Conservation (phyloP, 2,329 filamentous ascomycete species). For the Exophiala mesophila region DNA sequence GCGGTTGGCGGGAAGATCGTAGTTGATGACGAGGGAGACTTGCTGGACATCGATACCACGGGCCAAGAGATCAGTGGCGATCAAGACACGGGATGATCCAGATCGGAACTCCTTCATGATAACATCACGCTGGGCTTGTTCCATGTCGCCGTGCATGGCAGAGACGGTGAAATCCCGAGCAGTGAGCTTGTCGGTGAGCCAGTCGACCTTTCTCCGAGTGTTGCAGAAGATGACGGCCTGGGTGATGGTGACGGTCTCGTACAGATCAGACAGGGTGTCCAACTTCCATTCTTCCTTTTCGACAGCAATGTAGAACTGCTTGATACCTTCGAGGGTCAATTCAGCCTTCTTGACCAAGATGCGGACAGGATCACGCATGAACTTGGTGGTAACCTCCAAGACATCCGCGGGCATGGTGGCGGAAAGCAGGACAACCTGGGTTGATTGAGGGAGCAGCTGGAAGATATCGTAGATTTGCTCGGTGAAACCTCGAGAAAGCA, state of each 20-base stretch:
- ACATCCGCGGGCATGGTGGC: conserved; percentile 99
- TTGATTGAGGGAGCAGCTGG: conserved; percentile 95
- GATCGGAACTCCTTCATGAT: conserved; percentile 99
- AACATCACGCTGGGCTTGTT: conserved; percentile 92
- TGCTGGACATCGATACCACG: conserved; percentile 99
- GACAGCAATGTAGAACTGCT: conserved; percentile 99
- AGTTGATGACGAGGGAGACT: conserved; percentile 99
- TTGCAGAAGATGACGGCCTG: conserved; percentile 99
- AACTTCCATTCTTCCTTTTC: conserved; percentile 99
- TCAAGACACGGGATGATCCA: conserved; percentile 95
- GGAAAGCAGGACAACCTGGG: conserved; percentile 95
- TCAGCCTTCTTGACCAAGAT: conserved; percentile 99
- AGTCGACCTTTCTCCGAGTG: conserved; percentile 99
- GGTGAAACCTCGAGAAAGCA: conserved; percentile 98
- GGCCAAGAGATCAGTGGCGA: conserved; percentile 93
- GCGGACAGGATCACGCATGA: conserved; percentile 98
- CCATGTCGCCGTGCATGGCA: conserved; percentile 99
- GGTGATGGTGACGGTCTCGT: conserved; percentile 99
- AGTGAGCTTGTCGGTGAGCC: conserved; percentile 99
- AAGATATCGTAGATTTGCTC: conserved; percentile 99
- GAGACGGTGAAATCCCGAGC: conserved; percentile 98
- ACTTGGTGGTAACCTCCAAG: conserved; percentile 98
- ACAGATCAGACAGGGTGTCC: conserved; percentile 95
- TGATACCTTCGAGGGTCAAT: conserved; percentile 98
- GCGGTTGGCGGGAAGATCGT: conserved; percentile 96